Base-by-base conservation (phyloP, 2,329 filamentous ascomycete species). In the Aureobasidium sp. region DNA sequence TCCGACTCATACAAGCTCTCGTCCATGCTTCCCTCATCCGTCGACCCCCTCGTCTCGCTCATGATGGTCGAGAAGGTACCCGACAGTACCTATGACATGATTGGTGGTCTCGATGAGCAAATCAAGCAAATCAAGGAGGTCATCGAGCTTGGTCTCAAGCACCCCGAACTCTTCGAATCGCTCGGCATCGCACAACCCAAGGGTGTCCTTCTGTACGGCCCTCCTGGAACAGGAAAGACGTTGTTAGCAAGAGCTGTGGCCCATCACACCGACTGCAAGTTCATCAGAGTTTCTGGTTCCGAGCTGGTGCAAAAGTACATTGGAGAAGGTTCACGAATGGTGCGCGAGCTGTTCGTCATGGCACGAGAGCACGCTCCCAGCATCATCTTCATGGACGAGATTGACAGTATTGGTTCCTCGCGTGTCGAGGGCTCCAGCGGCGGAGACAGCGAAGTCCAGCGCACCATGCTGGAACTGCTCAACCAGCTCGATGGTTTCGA, bases 1-100 rank as follows among this genome's bases (percentile, higher is more conserved):
- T 96, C 92, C 69, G 94, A 99, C 75, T 93, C 90, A 66, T 99
- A 99, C 83, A 96, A 96, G 78, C 87, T 99, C 69, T 94, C 97
- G 74, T 96, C 96, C 81, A 95, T 97, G 79, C 85, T 99, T 10
- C 94, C 94, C 21, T 97, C 94, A 60, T 99, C 94, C 21, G 94
- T 99, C 72, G 94, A 99, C 72, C 94, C 94, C 38, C 88, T 99
- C 61, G 94, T 99, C 61, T 99, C 94, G 37, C 89, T 99, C 74
- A 99, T 99, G 94, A 99, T 99, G 94, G 94, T 99, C 57, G 94
- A 99, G 74, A 99, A 99, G 82, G 94, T 99, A 17, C 94, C 94
- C 17, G 94, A 99, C 81, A 96, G 91, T 79, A 99, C 94, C 73
- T 99, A 99, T 81, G 94, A 99, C 78, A 99, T 99, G 94, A 99